Percentiles rank a stretch among this genome's conserved stretches.
These are phyloP conservation scores for Wallemia ichthyophaga DNA, from an alignment of 1,284 basidiomycete genomes.

Conservation along the genomic window DNA sequence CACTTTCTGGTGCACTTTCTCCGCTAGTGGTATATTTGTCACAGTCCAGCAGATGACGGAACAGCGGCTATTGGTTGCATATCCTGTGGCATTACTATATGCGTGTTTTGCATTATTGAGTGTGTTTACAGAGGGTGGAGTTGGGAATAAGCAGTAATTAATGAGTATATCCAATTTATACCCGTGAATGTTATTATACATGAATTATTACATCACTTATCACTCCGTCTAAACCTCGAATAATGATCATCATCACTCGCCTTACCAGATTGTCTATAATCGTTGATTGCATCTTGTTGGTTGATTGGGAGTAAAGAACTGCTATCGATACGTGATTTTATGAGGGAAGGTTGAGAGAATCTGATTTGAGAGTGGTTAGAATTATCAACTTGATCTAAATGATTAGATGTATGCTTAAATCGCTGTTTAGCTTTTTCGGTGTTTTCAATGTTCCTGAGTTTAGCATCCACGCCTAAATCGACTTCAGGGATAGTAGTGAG, in stretches of 20 bases:
- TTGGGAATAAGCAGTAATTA: not conserved
- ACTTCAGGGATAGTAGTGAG: not conserved
- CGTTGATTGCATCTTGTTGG: not conserved
- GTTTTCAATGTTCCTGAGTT: not conserved
- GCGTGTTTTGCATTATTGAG: constrained; percentile 72
- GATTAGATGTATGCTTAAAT: too few species aligned
- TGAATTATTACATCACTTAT: too few species aligned
- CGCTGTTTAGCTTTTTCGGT: not conserved
- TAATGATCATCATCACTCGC: not conserved
- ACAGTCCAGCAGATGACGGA: constrained; percentile 75
- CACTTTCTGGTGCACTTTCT: constrained; percentile 81
- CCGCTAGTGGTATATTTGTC: constrained; percentile 77
- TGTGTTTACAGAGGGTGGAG: not conserved
- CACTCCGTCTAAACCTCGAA: not conserved
- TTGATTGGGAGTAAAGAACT: not conserved
- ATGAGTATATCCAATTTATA: too few species aligned
- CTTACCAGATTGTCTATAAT: not conserved
- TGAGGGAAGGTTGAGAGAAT: not conserved
- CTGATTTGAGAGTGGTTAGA: too few species aligned
- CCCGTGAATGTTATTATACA: too few species aligned
- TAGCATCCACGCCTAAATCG: not conserved
- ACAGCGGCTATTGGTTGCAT: constrained; percentile 70
- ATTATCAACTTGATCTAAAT: too few species aligned
- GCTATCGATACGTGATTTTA: not conserved
- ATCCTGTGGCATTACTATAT: constrained; percentile 68